Percentiles rank a stretch among this genome's conserved stretches.
These are phyloP conservation scores for Phaeophleospora eucalypticola DNA, from an alignment of 2,329 filamentous ascomycete genomes.

Conservation along the genomic window DNA sequence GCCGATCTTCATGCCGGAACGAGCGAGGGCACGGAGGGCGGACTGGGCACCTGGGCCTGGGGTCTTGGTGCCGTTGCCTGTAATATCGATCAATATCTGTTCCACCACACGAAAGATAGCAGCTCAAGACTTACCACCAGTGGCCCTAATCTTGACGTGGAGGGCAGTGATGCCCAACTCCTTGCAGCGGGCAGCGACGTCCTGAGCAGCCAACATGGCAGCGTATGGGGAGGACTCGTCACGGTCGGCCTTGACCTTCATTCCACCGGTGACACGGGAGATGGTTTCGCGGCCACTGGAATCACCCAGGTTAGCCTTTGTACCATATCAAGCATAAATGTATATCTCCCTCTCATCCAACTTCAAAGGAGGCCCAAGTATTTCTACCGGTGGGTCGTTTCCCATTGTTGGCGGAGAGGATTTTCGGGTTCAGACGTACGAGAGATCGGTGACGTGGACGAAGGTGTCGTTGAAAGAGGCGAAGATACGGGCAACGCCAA, in stretches of 20 bases:
- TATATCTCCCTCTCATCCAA: slow-evolving; percentile 9
- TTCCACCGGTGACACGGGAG: slow-evolving; percentile 98
- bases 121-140: slow-evolving; percentile 68
- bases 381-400: slow-evolving; percentile 4
- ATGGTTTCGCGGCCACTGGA: slow-evolving; percentile 98
- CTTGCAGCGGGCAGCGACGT: slow-evolving; percentile 83
- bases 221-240: slow-evolving; percentile 99
- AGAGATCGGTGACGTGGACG: slow-evolving; percentile 99
- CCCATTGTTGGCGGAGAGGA: slow-evolving; percentile 1
- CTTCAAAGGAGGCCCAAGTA: slow-evolving; percentile 1
- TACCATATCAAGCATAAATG: slow-evolving; percentile 31
- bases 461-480: slow-evolving; percentile 65
- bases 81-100: not conserved
- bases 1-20: slow-evolving; percentile 98
- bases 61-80: slow-evolving; percentile 99
- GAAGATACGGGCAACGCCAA: slow-evolving; percentile 97
- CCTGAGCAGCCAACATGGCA: slow-evolving; percentile 99
- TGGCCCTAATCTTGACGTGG: slow-evolving; percentile 99
- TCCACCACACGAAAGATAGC: not conserved
- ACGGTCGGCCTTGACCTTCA: slow-evolving; percentile 99
- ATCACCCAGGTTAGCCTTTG: slow-evolving; percentile 65
- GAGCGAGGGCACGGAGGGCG: slow-evolving; percentile 95
- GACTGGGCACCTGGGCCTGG: slow-evolving; percentile 98
- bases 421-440: slow-evolving; percentile 33
- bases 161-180: slow-evolving; percentile 87